Evolutionary conservation across 352 stramenopile species (phyloP).

Genomic region (Globisporangium radiosum): DNA sequence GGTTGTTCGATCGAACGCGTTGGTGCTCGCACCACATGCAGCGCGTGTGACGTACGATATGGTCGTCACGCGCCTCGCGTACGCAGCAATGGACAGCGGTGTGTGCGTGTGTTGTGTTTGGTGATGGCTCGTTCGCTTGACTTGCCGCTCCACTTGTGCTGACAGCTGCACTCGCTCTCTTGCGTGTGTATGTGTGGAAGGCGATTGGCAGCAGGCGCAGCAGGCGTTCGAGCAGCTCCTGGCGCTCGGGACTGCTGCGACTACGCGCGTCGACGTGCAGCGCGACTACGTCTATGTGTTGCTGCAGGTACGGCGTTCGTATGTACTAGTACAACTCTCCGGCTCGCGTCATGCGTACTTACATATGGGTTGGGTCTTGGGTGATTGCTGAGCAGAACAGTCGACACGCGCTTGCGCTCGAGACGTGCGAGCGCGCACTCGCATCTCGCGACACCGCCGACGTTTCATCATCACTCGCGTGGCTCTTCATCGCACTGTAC

Average conservation of each 20-base stretch:
- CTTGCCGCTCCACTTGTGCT: too few species aligned
- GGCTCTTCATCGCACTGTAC: conserved; percentile 40
- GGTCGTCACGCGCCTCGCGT: conserved; percentile 26
- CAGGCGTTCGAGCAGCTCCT: conserved; percentile 32
- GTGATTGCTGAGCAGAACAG: background rate
- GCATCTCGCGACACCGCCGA: background rate
- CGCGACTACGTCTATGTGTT: conserved; percentile 60
- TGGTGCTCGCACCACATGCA: conserved; percentile 17
- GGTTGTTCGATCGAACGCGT: too few species aligned
- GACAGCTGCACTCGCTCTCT: background rate
- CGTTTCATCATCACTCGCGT: background rate
- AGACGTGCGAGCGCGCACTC: conserved; percentile 32
- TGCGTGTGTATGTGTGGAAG: conserved; percentile 13
- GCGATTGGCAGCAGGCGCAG: conserved; percentile 29
- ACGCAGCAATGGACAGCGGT: conserved; percentile 43
- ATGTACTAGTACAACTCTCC: background rate
- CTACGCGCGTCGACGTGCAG: background rate
- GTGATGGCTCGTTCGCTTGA: background rate
- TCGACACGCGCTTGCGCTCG: conserved; percentile 28
- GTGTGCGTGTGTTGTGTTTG: background rate
- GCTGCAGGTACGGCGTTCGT: conserved; percentile 27
- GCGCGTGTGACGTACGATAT: conserved; percentile 13
- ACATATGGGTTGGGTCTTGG: too few species aligned
- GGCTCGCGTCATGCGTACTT: background rate
- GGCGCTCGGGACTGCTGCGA: background rate